Evolutionary conservation across 202 grass and related monocot species (phyloP).

Genomic region (Setaria viridis): DNA sequence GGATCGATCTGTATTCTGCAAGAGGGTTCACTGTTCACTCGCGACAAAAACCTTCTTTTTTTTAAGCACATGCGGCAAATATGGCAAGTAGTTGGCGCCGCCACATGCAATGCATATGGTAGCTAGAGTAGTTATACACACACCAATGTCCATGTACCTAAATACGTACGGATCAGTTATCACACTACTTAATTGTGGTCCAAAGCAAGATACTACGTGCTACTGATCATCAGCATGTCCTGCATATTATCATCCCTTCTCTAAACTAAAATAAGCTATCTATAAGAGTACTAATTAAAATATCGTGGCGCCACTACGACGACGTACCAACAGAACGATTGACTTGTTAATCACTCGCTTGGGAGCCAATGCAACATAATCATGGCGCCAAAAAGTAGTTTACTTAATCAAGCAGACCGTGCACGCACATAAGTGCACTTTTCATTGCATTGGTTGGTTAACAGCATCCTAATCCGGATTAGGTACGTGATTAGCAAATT

Average conservation of each 20-base stretch:
- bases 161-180: conserved; percentile 27
- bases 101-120: neutral
- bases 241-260: neutral
- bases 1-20: neutral
- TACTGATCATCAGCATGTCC: neutral
- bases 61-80: neutral
- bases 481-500: conserved; percentile 38
- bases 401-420: neutral
- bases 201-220: neutral
- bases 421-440: too few relatives aligned
- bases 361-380: neutral
- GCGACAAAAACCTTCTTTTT: neutral
- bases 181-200: neutral
- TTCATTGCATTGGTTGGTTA: neutral
- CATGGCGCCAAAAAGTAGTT: neutral
- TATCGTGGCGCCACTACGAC: neutral
- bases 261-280: neutral
- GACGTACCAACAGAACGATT: neutral
- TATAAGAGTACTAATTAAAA: neutral
- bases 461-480: conserved; percentile 21
- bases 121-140: conserved; percentile 10
- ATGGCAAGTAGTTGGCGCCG: conserved; percentile 16
- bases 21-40: neutral
- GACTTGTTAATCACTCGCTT: neutral
- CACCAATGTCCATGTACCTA: neutral